A percentile compares a stretch with the other conserved stretches of the same genome.
Conservation (phyloP, 371 early-diverging fungal species). For the Batrachochytrium dendrobatidis region DNA sequence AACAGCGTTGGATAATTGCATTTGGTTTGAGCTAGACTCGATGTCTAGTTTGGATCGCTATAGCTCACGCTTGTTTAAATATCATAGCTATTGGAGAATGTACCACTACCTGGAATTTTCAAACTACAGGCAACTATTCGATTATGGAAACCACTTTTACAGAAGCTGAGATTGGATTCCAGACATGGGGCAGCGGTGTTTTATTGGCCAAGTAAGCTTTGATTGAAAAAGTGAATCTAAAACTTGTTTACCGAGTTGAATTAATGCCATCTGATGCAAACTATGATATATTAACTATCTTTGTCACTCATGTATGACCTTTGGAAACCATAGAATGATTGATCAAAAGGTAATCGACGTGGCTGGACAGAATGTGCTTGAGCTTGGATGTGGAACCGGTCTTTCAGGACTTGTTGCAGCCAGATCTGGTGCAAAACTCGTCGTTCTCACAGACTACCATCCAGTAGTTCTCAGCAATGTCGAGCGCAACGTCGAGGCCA, state of each 20-base stretch:
- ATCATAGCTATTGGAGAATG: not conserved
- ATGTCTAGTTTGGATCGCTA: too few relatives aligned
- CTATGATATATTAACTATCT: too few relatives aligned
- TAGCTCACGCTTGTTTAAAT: too few relatives aligned
- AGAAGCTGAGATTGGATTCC: conserved; percentile 23
- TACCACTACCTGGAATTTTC: not conserved
- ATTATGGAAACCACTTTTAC: conserved; percentile 13
- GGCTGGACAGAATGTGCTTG: conserved; percentile 12
- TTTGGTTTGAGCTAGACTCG: not conserved
- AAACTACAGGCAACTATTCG: conserved; percentile 6
- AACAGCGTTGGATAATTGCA: not conserved
- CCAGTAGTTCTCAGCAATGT: conserved; percentile 16
- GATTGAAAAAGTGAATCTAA: too few relatives aligned
- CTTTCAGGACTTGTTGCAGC: conserved; percentile 17
- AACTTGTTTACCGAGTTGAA: too few relatives aligned
- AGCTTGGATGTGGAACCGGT: conserved; percentile 27
- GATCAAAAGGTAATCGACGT: conserved; percentile 11
- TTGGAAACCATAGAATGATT: conserved; percentile 13
- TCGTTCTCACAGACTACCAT: conserved; percentile 18
- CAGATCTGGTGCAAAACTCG: not conserved
- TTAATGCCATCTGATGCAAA: not conserved
- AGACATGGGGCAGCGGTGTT: conserved; percentile 27
- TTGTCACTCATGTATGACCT: too few relatives aligned
- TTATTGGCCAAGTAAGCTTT: conserved; percentile 14
- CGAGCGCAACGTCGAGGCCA: conserved; percentile 9